Base-by-base conservation (phyloP, 2,329 filamentous ascomycete genomes). In the Botrytis fragariae region DNA sequence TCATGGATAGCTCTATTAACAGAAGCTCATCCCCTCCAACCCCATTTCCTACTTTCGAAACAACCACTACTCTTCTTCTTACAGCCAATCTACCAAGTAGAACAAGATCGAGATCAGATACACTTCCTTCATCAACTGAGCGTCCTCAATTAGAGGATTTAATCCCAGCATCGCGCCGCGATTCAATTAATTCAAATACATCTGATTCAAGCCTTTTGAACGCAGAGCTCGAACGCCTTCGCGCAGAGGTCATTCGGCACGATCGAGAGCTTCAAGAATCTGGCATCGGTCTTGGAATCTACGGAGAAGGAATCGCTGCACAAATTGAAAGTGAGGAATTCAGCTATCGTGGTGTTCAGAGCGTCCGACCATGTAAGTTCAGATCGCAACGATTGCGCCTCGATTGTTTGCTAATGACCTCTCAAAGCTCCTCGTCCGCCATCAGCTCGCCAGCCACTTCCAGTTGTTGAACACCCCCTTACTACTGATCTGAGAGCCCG, bases 271-370 rank as follows among this genome's bases (percentile, higher is more conserved):
- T 69, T 25, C 35, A 57, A n/a, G 18, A 57, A 32, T 57, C 65
- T 42, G 37, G 48, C 16, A 42, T 69, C 29, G 65, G 48, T 18
- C 48, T 69, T 69, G 65, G 65, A 32, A 42, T 69, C 2, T 57
- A 12, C n/a, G 39, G n/a, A 57, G 48, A 51, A 32, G 12, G 20
- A 69, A 59, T 22, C 35, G 20, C 63, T 25, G 29, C 42, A 9
- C 22, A 35, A n/a, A 32, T 4, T 69, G 48, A 69, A 57, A 57
- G 65, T 22, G 65, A 69, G 12, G 12, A 51, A 37, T 57, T 69
- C 10, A 69, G 29, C 57, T 69, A 69, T 32, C 65, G 65, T 57
- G 65, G 65, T 32, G 65, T 69, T 22, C 48, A 59, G 32, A 69
- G 65, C 20, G 65, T 48, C 10, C 35, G 35, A 69, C 51, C n/a